These are phyloP conservation scores for Aspergillus funiculosus DNA, from an alignment of 495 filamentous ascomycete genomes.

Conservation along the genomic window DNA sequence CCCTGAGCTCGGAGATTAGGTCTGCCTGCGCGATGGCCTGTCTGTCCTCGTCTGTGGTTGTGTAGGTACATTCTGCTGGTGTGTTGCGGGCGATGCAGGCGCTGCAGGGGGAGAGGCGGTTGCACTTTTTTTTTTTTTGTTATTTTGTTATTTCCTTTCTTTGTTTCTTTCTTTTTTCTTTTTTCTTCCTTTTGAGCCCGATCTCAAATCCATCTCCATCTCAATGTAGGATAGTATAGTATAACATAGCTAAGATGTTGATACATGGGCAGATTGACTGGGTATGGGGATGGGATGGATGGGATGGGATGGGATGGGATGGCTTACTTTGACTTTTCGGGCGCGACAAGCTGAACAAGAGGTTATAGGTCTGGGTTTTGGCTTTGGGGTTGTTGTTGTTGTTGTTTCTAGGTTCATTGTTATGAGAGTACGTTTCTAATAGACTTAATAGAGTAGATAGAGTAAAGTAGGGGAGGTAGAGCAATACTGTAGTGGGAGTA, in stretches of 20 bases:
- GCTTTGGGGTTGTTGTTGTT: slow-evolving; percentile 1
- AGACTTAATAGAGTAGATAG: too few species aligned
- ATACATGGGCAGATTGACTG: background rate
- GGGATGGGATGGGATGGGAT: background rate
- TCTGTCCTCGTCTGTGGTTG: slow-evolving; percentile 15
- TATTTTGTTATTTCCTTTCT: background rate
- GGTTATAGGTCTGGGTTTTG: slow-evolving; percentile 19
- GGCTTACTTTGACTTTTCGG: slow-evolving; percentile 20
- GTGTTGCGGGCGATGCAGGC: slow-evolving; percentile 17
- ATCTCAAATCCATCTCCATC: too few species aligned
- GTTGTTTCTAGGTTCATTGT: background rate
- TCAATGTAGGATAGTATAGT: too few species aligned
- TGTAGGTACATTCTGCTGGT: slow-evolving; percentile 15
- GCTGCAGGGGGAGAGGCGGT: slow-evolving; percentile 19
- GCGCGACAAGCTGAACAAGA: slow-evolving; percentile 17
- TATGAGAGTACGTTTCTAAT: too few species aligned
- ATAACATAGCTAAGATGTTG: too few species aligned
- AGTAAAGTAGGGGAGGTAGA: too few species aligned
- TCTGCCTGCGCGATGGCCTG: slow-evolving; percentile 21
- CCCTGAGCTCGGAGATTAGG: slow-evolving; percentile 14
- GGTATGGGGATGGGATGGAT: background rate
- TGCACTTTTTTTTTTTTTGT: slow-evolving; percentile 12
- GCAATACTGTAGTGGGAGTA: too few species aligned
- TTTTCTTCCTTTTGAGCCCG: too few species aligned
- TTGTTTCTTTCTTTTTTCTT: background rate